Evolutionary conservation across 2,329 filamentous ascomycete species (phyloP).

Genomic region (Alternaria sp.): DNA sequence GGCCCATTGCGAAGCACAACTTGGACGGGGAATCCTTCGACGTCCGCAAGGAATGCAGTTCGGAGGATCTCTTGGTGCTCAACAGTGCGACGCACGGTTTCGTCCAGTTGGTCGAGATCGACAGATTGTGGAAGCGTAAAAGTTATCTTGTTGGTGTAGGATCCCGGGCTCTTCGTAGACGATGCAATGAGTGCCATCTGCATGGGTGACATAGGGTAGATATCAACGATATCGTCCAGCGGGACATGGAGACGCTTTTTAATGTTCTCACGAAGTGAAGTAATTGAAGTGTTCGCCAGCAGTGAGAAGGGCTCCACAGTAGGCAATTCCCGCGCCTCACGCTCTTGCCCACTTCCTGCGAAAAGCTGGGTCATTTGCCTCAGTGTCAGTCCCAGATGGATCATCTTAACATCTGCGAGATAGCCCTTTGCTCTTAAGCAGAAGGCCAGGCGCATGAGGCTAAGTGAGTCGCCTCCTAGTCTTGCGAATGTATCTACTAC

Average conservation of each 20-base stretch:
- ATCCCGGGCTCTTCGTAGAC: background rate
- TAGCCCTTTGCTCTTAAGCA: background rate
- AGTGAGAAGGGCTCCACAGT: background rate
- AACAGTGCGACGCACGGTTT: background rate
- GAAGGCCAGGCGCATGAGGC: background rate
- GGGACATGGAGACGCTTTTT: background rate
- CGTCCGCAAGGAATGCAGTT: background rate
- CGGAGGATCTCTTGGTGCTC: background rate
- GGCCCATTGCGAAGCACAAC: background rate
- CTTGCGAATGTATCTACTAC: background rate
- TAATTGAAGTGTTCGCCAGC: background rate
- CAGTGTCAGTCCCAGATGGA: background rate
- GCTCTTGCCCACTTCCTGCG: background rate
- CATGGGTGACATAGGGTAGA: background rate
- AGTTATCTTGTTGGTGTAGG: background rate
- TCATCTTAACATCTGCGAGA: background rate
- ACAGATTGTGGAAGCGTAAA: background rate
- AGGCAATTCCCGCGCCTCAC: background rate
- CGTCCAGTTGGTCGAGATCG: background rate
- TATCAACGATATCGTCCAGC: background rate
- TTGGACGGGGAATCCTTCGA: background rate
- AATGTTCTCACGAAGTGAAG: background rate
- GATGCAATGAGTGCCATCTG: background rate
- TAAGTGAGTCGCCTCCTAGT: background rate
- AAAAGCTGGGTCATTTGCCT: background rate